Base-by-base conservation (phyloP, 306 rosid genomes). In the Rosa chinensis region DNA sequence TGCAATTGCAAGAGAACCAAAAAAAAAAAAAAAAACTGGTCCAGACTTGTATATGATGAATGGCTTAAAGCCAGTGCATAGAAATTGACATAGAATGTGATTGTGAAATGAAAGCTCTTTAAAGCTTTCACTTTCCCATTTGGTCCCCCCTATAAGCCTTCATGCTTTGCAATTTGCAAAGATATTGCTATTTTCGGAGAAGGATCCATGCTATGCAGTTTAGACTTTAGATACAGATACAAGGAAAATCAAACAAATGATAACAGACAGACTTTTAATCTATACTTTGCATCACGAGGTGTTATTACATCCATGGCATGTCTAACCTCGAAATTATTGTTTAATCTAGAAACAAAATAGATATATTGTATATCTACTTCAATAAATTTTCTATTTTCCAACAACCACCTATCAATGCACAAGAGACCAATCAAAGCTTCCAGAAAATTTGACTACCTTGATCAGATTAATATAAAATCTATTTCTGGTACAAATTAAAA, bases 61-160 rank as follows among this genome's bases (percentile, higher is more conserved):
- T 18, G 48, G 28, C 4, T 9, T 17, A 13, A 55, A 75, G 44
- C 28, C 61, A 63, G 70, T 23, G 18, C 78, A 42, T 58, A 18
- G 56, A 42, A 42, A 76, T 62, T 9, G 70, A 44, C 70, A 2
- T 32, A 47, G 49, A 44, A 45, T 76, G 71, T 32, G 79, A 47
- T 18, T 32, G 72, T 18, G 79, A 47, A 5, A 62, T 9, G 59
- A 47, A 76, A 28, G 35, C 48, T 45, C 47, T 62, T 75, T 4
- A 75, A 43, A 43, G 78, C 58, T 59, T 16, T 75, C 70, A 37
- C 78, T 75, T 59, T 75, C 58, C 56, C 6, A 16, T 2, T 23
- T 75, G 56, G 28, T 16, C 56, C 69, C 76, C 18, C 40, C 0
- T 32, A 10, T 12, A 63, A 32, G 6, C 69, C 21, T 32, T 16